Base-by-base conservation (phyloP, 371 early-diverging fungal genomes). In the Mucor circinelloides region DNA sequence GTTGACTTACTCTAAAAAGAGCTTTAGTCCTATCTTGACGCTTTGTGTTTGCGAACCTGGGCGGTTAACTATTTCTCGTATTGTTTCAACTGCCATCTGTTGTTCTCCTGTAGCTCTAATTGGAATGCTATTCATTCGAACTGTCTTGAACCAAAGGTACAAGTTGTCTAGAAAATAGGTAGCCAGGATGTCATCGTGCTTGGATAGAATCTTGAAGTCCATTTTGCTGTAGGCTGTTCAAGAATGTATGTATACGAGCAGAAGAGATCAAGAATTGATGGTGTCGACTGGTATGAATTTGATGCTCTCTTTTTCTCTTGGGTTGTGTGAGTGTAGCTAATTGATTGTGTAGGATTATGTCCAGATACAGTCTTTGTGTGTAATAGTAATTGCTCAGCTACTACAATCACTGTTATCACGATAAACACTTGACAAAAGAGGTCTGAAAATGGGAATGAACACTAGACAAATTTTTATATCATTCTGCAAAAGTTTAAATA, bases 111-210 rank as follows among this genome's bases (percentile, higher is more conserved):
- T 23, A 13, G 67, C 40, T 6, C 44, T 13, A 40, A 44, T 23
- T n/a, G 66, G 63, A 27, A 65, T 63, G 21, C 36, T 64, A 48
- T 74, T 71, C 75, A 75, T 75, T 66, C 89, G 85, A 61, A 87
- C 77, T 2, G 90, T 89, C 23, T 73, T 69, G 68, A 89, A 89
- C 87, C 88, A 87, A 5, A 89, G 78, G 36, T 79, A 76, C 21
- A 82, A 68, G 31, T 77, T 79, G 60, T 89, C 90, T 42, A 89
- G 72, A 50, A 89, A 75, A 34, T 87, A 77, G 64, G 81, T 82
- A 19, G 85, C 81, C 38, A 89, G 69, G n/a, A 88, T 69, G 75
- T 89, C 90, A 75, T 89, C 90, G 70, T 83, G 83, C n/a, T 74
- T 76, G 12, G 90, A 87, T 36, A 89, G 74, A 32, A 86, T 54